These are phyloP conservation scores for Mucor lusitanicus DNA, from an alignment of 371 early-diverging fungal species.

Conservation along the genomic window DNA sequence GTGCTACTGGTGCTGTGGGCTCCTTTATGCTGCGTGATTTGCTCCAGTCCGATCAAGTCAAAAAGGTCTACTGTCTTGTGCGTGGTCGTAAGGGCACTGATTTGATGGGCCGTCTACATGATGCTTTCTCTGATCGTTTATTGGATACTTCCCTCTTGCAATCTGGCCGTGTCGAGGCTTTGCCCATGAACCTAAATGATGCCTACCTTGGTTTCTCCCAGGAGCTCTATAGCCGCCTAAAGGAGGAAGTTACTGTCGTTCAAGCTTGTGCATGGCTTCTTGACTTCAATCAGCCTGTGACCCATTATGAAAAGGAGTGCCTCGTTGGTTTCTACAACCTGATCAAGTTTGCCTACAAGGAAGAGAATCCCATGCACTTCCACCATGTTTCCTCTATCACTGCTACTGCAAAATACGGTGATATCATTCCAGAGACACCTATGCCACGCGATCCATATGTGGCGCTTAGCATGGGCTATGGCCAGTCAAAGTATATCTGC, in stretches of 20 bases:
- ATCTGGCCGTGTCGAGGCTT: slow-evolving; percentile 5
- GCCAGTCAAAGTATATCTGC: slow-evolving; percentile 28
- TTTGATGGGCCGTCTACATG: slow-evolving; percentile 23
- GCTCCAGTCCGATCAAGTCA: slow-evolving; percentile 12
- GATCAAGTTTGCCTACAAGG: slow-evolving; percentile 32
- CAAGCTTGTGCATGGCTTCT: slow-evolving; percentile 38
- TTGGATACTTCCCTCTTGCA: slow-evolving; percentile 21
- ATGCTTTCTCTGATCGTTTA: slow-evolving; percentile 22
- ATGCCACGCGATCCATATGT: slow-evolving; percentile 25
- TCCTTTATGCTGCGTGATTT: slow-evolving; percentile 33
- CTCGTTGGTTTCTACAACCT: slow-evolving; percentile 32
- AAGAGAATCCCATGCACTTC: slow-evolving; percentile 27
- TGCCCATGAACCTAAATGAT: slow-evolving; percentile 16
- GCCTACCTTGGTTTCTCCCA: slow-evolving; percentile 23
- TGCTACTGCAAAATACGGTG: slow-evolving; percentile 8
- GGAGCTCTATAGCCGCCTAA: slow-evolving; percentile 20
- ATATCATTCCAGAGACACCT: slow-evolving; percentile 22
- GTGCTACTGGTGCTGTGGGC: slow-evolving; percentile 48
- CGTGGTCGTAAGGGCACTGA: slow-evolving; percentile 17
- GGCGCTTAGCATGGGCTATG: slow-evolving; percentile 40
- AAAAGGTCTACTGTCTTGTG: slow-evolving; percentile 31
- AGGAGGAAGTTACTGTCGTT: slow-evolving; percentile 30
- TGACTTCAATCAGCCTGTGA: slow-evolving; percentile 34
- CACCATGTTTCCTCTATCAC: slow-evolving; percentile 35
- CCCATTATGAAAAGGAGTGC: slow-evolving; percentile 34